Percentiles rank a stretch among this genome's conserved stretches.
Evolutionary conservation across 2,329 filamentous ascomycete genomes (phyloP).

Genomic region (Pestalotiopsis sp.): DNA sequence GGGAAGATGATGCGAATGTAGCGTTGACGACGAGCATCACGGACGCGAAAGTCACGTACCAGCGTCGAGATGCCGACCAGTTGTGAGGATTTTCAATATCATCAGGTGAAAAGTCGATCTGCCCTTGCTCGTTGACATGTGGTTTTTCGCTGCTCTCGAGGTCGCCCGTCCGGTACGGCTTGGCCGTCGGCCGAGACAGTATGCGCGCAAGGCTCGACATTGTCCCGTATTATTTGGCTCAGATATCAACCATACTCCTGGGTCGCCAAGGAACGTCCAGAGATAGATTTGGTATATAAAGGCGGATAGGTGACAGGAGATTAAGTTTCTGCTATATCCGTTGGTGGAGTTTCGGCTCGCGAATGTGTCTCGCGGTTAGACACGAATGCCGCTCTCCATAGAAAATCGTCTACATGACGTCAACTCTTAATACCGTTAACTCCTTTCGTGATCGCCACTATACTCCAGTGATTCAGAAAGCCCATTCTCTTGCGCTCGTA

Average conservation of each 20-base stretch:
- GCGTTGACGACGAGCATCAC: constrained; percentile 57
- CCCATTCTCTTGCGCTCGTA: background rate
- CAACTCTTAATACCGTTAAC: constrained; percentile 11
- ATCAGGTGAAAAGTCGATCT: constrained; percentile 51
- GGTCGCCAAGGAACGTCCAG: background rate
- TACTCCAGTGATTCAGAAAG: background rate
- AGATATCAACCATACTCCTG: background rate
- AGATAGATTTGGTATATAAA: background rate
- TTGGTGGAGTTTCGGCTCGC: background rate
- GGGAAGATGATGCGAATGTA: constrained; percentile 53
- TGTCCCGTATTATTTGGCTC: background rate
- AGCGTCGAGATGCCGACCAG: constrained; percentile 45
- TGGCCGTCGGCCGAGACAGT: constrained; percentile 53
- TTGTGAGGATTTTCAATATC: constrained; percentile 56
- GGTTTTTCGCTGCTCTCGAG: constrained; percentile 33
- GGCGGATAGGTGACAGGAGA: background rate
- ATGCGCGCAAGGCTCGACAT: constrained; percentile 47
- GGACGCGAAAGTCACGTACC: constrained; percentile 42
- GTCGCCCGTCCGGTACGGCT: constrained; percentile 50
- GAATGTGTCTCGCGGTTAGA: background rate
- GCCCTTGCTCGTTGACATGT: constrained; percentile 51
- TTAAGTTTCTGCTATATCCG: background rate
- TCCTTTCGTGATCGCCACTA: background rate
- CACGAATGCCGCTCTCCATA: background rate
- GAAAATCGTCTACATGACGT: background rate